These are phyloP conservation scores for Scheffersomyces quercinus DNA, from an alignment of 1,139 yeast genomes.

Conservation along the genomic window DNA sequence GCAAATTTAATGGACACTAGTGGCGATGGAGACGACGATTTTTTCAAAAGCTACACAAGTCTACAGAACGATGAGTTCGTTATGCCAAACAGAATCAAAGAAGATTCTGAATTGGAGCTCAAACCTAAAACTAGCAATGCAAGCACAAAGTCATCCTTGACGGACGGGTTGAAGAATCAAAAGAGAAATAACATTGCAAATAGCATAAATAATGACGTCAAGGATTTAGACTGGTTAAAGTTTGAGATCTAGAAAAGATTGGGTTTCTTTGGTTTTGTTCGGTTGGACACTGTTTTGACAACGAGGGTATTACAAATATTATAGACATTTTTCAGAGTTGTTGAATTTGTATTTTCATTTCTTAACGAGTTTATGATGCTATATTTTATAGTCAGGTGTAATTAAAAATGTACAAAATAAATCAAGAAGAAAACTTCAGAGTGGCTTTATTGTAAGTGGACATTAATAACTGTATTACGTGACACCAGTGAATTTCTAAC, in stretches of 20 bases:
- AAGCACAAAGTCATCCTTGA: constrained; percentile 23
- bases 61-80: constrained; percentile 13
- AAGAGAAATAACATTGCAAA: constrained; percentile 1
- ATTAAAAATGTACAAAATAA: not conserved
- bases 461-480: too few species aligned
- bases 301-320: not conserved
- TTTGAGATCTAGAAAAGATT: constrained; percentile 34
- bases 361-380: constrained; percentile 1
- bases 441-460: too few species aligned
- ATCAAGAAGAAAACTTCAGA: not conserved
- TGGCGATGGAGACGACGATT: constrained; percentile 17
- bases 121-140: constrained; percentile 7
- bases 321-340: constrained; percentile 1
- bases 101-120: constrained; percentile 5
- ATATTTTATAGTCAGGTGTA: not conserved
- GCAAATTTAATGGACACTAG: constrained; percentile 16
- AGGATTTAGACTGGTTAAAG: constrained; percentile 50
- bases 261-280: too few species aligned
- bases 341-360: constrained; percentile 4
- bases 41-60: constrained; percentile 23
- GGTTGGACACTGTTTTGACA: too few species aligned
- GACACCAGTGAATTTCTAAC: too few species aligned
- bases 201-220: constrained; percentile 14
- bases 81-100: constrained; percentile 4
- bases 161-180: constrained; percentile 27